Conservation (phyloP, 2,329 filamentous ascomycete species). For the Coniochaeta prunicola region DNA sequence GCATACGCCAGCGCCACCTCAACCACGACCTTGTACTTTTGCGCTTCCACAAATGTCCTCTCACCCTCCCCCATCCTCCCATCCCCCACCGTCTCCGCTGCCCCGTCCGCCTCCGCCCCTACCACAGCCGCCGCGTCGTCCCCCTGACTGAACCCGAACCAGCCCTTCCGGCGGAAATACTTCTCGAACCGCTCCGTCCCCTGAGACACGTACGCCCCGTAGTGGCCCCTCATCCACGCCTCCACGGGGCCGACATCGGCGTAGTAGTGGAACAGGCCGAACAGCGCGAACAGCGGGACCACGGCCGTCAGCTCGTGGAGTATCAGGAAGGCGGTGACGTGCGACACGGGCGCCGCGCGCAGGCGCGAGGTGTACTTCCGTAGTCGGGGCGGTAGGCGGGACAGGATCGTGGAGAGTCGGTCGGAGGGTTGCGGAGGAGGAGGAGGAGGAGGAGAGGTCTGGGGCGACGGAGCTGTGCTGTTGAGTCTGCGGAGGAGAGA, state of each 20-base stretch:
- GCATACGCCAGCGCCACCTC: slow-evolving; percentile 85
- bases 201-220: slow-evolving; percentile 44
- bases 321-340: slow-evolving; percentile 78
- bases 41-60: neutral
- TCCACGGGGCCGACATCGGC: slow-evolving; percentile 61
- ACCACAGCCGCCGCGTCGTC: slow-evolving; percentile 18
- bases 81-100: slow-evolving; percentile 24
- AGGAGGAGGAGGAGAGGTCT: neutral
- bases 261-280: slow-evolving; percentile 76
- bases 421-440: neutral
- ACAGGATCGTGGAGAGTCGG: slow-evolving; percentile 24
- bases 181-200: slow-evolving; percentile 68
- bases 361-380: slow-evolving; percentile 64
- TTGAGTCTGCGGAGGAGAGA: neutral
- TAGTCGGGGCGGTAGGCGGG: slow-evolving; percentile 57
- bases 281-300: slow-evolving; percentile 67
- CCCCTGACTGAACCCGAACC: slow-evolving; percentile 57
- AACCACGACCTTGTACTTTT: slow-evolving; percentile 47
- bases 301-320: slow-evolving; percentile 90
- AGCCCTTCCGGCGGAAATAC: slow-evolving; percentile 73
- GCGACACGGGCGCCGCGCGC: slow-evolving; percentile 69
- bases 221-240: slow-evolving; percentile 38
- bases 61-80: neutral
- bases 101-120: slow-evolving; percentile 10
- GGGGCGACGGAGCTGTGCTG: neutral